Evolutionary conservation across 2,329 filamentous ascomycete genomes (phyloP), one percentile per base, ranked within the genome.

Genomic region (Zymoseptoria brevis): DNA sequence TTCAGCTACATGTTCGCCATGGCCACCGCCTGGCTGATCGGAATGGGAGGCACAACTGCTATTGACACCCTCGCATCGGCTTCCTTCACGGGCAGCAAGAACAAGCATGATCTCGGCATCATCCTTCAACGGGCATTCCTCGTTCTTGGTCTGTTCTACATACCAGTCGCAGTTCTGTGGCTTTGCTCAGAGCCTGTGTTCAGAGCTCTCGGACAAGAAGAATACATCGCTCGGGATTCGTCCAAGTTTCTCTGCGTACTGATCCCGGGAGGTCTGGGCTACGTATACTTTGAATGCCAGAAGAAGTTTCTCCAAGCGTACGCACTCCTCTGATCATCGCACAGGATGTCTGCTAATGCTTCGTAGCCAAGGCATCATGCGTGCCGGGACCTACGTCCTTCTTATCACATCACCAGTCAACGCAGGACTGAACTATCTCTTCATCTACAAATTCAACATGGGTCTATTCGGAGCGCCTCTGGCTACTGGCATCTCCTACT

Each of bases 1-100:
- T 96, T 96, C 69, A 89, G 88, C 1, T 93, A 94, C 77, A 96
- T 96, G 90, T 96, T 96, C 67, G 90, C 90, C 57, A 91, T 93
- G 88, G 86, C 88, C 21, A 90, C 89, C 0, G 90, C 86, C 0
- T 95, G 90, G 90, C 81, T 96, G 45, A 88, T 96, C 60, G 90
- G 87, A 0, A 81, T 96, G 3, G 90, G 90, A 26, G 90, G 90
- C 7, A 92, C 89, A 0, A 96, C 89, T 1, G 90, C 90, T 0
- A 81, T 96, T 50, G 90, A 96, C 72, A 96, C 90, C 0, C 77
- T 96, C 22, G 90, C 89, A 1, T 92, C 89, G 0, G 89, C 87
- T 53, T 87, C 86, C 51, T 96, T 90, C 72, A 96, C 90, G 0
- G 88, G 88, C 0, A 89, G 88, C 62, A 83, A 85, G 64, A 87